These are phyloP conservation scores for Ceratobasidium papillatum DNA, from an alignment of 1,284 basidiomycete genomes.

Conservation along the genomic window DNA sequence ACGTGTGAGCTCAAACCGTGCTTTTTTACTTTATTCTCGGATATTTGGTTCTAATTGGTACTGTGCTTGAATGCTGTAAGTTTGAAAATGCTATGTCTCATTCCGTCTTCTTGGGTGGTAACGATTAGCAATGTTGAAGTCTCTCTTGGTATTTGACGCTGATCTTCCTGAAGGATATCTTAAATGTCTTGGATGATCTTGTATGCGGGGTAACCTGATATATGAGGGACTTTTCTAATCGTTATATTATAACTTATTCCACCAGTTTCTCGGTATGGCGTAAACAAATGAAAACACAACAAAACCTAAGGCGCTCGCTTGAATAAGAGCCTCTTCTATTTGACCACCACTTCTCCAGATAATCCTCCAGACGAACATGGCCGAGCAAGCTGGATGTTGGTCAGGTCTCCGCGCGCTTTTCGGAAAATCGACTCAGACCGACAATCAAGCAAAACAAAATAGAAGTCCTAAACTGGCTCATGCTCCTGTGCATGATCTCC, in stretches of 20 bases:
- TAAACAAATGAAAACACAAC: not conserved
- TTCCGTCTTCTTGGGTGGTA: no score
- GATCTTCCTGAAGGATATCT: not conserved
- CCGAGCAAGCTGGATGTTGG: constrained; percentile 23
- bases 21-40: no score
- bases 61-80: no score
- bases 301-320: not conserved
- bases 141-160: not conserved
- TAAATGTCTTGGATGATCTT: not conserved
- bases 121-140: no score
- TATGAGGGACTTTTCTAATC: not conserved
- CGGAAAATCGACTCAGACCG: not conserved
- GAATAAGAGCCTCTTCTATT: not conserved
- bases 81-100: no score
- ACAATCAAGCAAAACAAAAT: not conserved
- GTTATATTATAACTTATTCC: not conserved
- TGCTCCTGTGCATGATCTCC: not conserved
- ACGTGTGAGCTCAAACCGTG: no score
- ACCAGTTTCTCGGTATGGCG: not conserved
- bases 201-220: not conserved
- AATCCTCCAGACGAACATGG: not conserved
- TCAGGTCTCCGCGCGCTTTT: constrained; percentile 22
- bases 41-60: no score
- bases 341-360: not conserved
- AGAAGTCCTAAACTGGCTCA: no score